A percentile compares a stretch with the other conserved stretches of the same genome.
Evolutionary conservation across 2,329 filamentous ascomycete genomes (phyloP).

Genomic region (Hypoxylon sp.): DNA sequence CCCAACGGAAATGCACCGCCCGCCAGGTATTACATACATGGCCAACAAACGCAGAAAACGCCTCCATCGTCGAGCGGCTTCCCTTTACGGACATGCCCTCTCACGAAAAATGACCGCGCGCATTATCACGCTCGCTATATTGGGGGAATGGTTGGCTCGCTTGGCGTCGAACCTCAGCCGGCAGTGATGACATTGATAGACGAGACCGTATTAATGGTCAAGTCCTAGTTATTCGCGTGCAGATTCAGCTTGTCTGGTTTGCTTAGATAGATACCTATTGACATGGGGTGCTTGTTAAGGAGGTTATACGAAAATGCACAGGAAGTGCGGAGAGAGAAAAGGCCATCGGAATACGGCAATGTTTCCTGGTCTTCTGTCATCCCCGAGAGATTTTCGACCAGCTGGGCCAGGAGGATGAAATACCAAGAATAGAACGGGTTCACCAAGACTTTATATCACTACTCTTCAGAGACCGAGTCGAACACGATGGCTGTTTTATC

Average conservation of each 20-base stretch:
- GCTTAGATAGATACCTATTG: conserved; percentile 10
- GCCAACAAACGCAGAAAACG: conserved; percentile 9
- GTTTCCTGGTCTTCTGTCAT: not conserved
- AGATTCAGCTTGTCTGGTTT: conserved; percentile 11
- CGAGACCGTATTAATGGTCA: conserved; percentile 8
- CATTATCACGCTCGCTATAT: conserved; percentile 23
- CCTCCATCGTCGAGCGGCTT: conserved; percentile 16
- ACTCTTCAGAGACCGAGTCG: not conserved
- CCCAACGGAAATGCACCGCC: not conserved
- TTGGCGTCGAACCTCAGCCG: conserved; percentile 21
- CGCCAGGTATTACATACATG: conserved; percentile 5
- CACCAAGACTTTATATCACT: not conserved
- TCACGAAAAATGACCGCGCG: conserved; percentile 9
- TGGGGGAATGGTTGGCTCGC: conserved; percentile 27
- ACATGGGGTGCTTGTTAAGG: conserved; percentile 16
- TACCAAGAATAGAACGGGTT: not conserved
- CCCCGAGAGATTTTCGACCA: not conserved
- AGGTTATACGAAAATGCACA: conserved; percentile 16
- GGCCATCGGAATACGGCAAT: not conserved
- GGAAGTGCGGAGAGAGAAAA: conserved; percentile 1
- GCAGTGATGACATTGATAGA: conserved; percentile 19
- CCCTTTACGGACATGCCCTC: conserved; percentile 22
- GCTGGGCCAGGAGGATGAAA: not conserved
- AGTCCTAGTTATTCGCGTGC: conserved; percentile 15
- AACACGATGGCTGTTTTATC: conserved; percentile 17